phyloP scores from a whole-genome alignment of 2,329 filamentous ascomycete species.

The Diaporthe eres region DNA sequence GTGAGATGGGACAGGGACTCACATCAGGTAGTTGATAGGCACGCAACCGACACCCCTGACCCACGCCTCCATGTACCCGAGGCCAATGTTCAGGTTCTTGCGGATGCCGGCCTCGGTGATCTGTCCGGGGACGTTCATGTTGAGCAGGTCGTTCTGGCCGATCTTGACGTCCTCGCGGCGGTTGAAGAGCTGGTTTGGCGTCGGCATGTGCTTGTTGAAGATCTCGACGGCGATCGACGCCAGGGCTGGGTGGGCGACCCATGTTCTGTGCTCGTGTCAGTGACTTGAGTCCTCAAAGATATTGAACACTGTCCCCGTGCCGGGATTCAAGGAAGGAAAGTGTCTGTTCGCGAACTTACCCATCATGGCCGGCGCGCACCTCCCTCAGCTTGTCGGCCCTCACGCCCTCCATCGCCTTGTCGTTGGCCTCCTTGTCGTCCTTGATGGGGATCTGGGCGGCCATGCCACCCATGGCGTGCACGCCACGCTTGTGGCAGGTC shows the following conservation, averaged over 20 bases:
- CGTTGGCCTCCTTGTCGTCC: constrained; percentile 90
- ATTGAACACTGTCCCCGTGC: neutral
- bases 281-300: neutral
- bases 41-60: constrained; percentile 94
- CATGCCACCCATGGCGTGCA: constrained; percentile 99
- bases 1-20: constrained; percentile 47
- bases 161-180: constrained; percentile 92
- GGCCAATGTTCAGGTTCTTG: constrained; percentile 97
- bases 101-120: constrained; percentile 95
- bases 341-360: constrained; percentile 53
- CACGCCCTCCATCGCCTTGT: constrained; percentile 93
- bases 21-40: constrained; percentile 97
- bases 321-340: constrained; percentile 34
- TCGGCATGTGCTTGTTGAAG: constrained; percentile 99
- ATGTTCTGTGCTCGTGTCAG: constrained; percentile 67
- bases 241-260: constrained; percentile 96
- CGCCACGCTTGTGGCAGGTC: constrained; percentile 95
- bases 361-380: constrained; percentile 94
- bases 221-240: constrained; percentile 89
- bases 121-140: constrained; percentile 96
- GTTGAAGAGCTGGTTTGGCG: constrained; percentile 94
- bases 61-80: constrained; percentile 99
- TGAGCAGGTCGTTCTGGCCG: constrained; percentile 89
- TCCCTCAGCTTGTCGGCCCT: constrained; percentile 97
- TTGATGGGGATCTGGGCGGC: constrained; percentile 99